These are phyloP conservation scores for Kluyveromyces aestuarii DNA, from an alignment of 805 yeast genomes.

Conservation along the genomic window DNA sequence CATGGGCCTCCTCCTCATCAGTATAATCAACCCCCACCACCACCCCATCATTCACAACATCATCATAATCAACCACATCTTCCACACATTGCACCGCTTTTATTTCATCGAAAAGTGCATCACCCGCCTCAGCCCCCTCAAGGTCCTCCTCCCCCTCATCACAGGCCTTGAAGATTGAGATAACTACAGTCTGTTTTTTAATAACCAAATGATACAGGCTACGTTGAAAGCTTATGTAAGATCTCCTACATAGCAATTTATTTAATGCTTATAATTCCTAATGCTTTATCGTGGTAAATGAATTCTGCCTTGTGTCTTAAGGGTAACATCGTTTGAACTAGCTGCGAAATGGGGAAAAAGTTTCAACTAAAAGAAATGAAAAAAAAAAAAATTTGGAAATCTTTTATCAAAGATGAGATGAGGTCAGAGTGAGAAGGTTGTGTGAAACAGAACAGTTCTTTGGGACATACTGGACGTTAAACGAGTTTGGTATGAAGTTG, in stretches of 20 bases:
- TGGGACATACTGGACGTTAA: background rate
- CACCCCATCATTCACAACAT: background rate
- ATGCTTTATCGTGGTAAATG: too few relatives aligned
- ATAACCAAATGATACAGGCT: too few relatives aligned
- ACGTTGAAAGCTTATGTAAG: too few relatives aligned
- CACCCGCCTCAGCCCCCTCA: background rate
- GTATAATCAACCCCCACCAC: background rate
- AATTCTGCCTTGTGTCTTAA: too few relatives aligned
- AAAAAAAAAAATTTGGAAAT: background rate
- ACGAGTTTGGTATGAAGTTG: constrained; percentile 56
- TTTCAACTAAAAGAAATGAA: background rate
- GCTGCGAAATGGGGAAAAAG: background rate
- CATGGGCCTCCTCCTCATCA: background rate
- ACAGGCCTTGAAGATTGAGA: background rate
- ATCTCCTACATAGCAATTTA: too few relatives aligned
- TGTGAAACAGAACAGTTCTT: background rate
- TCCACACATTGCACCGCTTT: too few relatives aligned
- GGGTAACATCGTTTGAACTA: background rate
- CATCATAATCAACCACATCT: too few relatives aligned
- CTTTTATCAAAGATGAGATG: background rate
- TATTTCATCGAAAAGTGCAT: too few relatives aligned
- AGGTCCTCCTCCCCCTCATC: background rate
- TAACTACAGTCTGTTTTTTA: too few relatives aligned
- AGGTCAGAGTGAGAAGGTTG: background rate
- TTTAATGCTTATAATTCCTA: too few relatives aligned